Base-by-base conservation (phyloP, 2,329 filamentous ascomycete species). In the Monosporascus sp. region DNA sequence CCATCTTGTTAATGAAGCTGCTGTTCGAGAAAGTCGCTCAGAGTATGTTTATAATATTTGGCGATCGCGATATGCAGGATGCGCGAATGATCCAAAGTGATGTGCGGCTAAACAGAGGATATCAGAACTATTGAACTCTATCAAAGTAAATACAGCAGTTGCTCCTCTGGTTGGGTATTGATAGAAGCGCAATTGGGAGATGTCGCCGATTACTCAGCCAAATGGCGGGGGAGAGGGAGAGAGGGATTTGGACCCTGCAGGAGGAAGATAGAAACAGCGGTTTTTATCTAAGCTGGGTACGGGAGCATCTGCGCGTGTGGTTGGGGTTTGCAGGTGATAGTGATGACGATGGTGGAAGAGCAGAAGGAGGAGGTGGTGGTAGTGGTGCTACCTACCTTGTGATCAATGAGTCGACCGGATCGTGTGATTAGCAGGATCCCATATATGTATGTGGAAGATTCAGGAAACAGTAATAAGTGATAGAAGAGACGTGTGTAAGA, bases 1-100 rank as follows among this genome's bases (percentile, higher is more conserved):
- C 64, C 66, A 69, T 69, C 38, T 47, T 58, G 59, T 14, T 45
- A 38, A 47, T 31, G 48, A 40, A n/a, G 37, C 50, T 47, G 20
- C 18, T 20, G 28, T 31, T 51, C 48, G 18, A 9, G 5, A 14
- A 35, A 35, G 11, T 3, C 31, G 5, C 31, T 14, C 31, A 14
- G 31, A 14, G 11, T 4, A 35, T 5, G 11, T 35, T 14, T 35
- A 14, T 3, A 35, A 14, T 35, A 35, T 35, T 35, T 35, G 9
- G 31, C 11, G 11, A 35, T 5, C 11, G 11, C 31, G 11, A 35
- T 14, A 35, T 35, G 31, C 11, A 35, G 1, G 11, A 35, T 35
- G 31, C 31, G 31, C 31, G 31, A 35, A 35, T 35, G 31, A 35
- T 14, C 11, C 31, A 8, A 31, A 14, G 28, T 5, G 28, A 31